These are phyloP conservation scores for Tubosaeta brunneosetosa DNA, from an alignment of 768 basidiomycete species.

Conservation along the genomic window DNA sequence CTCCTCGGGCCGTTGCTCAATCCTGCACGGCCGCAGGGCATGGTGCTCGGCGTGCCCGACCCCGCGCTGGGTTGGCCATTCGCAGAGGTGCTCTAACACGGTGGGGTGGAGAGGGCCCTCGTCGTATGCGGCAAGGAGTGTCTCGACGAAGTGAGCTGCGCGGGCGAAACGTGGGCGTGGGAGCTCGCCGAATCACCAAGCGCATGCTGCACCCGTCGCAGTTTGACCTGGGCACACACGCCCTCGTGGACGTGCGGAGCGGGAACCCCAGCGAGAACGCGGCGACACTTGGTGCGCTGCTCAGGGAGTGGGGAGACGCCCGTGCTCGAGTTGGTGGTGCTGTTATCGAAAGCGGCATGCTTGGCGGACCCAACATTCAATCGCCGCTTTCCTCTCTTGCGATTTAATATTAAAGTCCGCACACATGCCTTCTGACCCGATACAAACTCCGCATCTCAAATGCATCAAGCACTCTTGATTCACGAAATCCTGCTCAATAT, in stretches of 20 bases:
- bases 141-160: constrained; percentile 94
- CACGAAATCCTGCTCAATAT: too few relatives aligned
- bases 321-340: constrained; percentile 72
- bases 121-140: constrained; percentile 93
- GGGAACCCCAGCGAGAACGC: constrained; percentile 81
- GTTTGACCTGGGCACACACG: constrained; percentile 74
- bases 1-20: constrained; percentile 91
- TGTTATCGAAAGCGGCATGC: constrained; percentile 38
- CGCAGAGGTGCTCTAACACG: constrained; percentile 64
- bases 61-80: constrained; percentile 78
- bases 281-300: constrained; percentile 57
- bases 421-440: too few relatives aligned
- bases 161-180: constrained; percentile 85
- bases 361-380: too few relatives aligned
- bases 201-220: constrained; percentile 59
- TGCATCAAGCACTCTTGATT: too few relatives aligned
- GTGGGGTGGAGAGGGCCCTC: constrained; percentile 76
- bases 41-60: constrained; percentile 89
- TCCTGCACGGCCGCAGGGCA: constrained; percentile 78
- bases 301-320: constrained; percentile 49
- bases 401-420: too few relatives aligned
- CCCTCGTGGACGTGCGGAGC: constrained; percentile 66
- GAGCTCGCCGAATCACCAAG: constrained; percentile 67
- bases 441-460: too few relatives aligned
- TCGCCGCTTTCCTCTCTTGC: too few relatives aligned